A percentile compares a stretch with the other conserved stretches of the same genome.
Evolutionary conservation across 306 rosid genomes (phyloP).

Genomic region (Acacia acuminata): DNA sequence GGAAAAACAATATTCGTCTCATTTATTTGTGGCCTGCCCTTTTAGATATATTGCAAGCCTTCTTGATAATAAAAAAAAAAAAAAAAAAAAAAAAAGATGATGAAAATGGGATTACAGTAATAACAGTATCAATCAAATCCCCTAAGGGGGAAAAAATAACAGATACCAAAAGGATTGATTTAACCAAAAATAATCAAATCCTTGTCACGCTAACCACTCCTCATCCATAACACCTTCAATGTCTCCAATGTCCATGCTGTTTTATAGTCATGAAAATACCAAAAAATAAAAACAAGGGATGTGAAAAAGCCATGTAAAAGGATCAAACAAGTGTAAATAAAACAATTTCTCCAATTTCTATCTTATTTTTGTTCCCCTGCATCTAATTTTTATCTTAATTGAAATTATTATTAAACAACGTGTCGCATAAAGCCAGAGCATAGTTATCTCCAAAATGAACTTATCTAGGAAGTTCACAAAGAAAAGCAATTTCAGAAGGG

Average conservation of each 20-base stretch:
- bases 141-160: not conserved
- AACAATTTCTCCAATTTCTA: not conserved
- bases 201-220: constrained; percentile 61
- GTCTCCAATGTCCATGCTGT: constrained; percentile 71
- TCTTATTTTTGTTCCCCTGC: not conserved
- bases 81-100: not conserved
- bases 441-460: not conserved
- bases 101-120: not conserved
- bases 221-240: constrained; percentile 60
- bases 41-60: constrained; percentile 41
- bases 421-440: not conserved
- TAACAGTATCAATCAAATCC: constrained; percentile 27
- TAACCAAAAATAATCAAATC: constrained; percentile 35
- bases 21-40: constrained; percentile 32
- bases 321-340: not conserved
- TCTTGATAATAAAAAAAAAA: not conserved
- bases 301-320: not conserved
- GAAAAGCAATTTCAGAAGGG: not conserved
- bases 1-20: not conserved
- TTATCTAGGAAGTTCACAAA: not conserved
- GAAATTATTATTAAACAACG: too few species aligned
- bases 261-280: not conserved
- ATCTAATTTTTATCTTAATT: not conserved
- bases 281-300: not conserved
- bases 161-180: constrained; percentile 44